Evolutionary conservation across 2,329 filamentous ascomycete species (phyloP), one percentile per base, ranked within the genome.

Genomic region (Cladosporium sp.): DNA sequence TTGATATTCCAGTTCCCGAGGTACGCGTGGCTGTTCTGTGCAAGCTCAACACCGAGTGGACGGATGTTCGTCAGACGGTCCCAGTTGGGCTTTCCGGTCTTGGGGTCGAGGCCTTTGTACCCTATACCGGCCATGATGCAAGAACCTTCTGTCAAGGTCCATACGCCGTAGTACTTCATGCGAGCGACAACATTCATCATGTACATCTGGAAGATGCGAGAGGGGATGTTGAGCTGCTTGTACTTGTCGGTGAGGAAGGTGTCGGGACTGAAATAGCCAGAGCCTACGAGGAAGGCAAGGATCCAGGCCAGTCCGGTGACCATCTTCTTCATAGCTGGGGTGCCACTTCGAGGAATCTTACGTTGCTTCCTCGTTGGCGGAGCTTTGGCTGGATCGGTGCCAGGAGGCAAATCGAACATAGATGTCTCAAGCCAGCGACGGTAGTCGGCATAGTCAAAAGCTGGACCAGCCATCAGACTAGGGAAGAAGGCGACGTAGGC

Each of bases 1-100:
- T 97, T 97, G 78, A 97, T 96, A 73, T 99, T 99, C 94, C 94
- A 99, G 68, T 85, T 89, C 49, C 87, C 93, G 3, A 99, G 81
- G 67, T 94, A 97, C 1, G 85, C 91, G 55, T 93, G 86, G n/a
- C 90, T 89, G 71, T 97, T 99, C 74, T 97, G 92, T 1, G 93
- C 94, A 0, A 85, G 80, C 75, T 99, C 94, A 25, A 99, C 89
- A 2, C 83, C 85, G 81, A 86, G 87, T 0, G 94, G 89, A 64
- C 89, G 86, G 64, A 99, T 90, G 69, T 99, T 99, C 65, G 90
- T 88, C 17, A 97, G 78, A 25, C 93, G 86, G 69, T 96, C 87
- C 89, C 94, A 99, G 59, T 87, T 89, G 1, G 95, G 87, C 69
- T 89, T 91, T 58, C 90, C 91, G 0, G 90, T 93, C 56, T 83